Base-by-base conservation (phyloP, 371 early-diverging fungal genomes). In the Apophysomyces ossiformis region DNA sequence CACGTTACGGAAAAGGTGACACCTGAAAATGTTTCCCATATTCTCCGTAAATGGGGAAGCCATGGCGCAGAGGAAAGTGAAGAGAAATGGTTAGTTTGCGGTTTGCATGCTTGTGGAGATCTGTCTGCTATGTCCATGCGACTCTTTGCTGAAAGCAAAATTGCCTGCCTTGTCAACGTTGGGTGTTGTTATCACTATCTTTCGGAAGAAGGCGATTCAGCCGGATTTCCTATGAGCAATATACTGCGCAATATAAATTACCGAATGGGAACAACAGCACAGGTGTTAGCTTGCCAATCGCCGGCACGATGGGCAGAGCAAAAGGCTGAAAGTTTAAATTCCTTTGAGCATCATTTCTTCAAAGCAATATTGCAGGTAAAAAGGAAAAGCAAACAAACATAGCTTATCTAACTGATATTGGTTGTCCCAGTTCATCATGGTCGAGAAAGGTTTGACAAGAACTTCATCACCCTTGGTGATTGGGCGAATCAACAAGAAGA, bases 111-210 rank as follows among this genome's bases (percentile, higher is more conserved):
- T 0, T 95, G 96, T 66, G 96, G 96, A 1, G 90, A 95, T 67
- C 68, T 95, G 56, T 84, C 92, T 5, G 85, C 86, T 54, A 82
- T 87, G 35, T 88, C 90, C 68, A 73, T 94, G 41, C 80, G 85
- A 38, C 73, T 92, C 36, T 95, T 92, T 74, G 77, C 85, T 7
- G 76, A 84, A 44, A 85, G 87, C 16, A 67, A 79, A 43, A 91
- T 93, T 1, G 69, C 73, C 0, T 87, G 88, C n/a, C 72, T 95
- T 13, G 93, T 90, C 38, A 84, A 85, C 67, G 94, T 95, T 5
- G 92, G 93, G 1, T 95, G 95, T 75, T 95, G 95, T 73, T 94
- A 95, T 73, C 93, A 95, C 77, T 86, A 79, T 60, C 69, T 92
- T 7, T 71, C 87, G 0, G 89, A 90, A 61, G 46, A 41, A 1